Percentiles rank a stretch among this genome's conserved stretches.
Evolutionary conservation across 306 rosid species (phyloP).

Genomic region (Phaseolus lunatus): DNA sequence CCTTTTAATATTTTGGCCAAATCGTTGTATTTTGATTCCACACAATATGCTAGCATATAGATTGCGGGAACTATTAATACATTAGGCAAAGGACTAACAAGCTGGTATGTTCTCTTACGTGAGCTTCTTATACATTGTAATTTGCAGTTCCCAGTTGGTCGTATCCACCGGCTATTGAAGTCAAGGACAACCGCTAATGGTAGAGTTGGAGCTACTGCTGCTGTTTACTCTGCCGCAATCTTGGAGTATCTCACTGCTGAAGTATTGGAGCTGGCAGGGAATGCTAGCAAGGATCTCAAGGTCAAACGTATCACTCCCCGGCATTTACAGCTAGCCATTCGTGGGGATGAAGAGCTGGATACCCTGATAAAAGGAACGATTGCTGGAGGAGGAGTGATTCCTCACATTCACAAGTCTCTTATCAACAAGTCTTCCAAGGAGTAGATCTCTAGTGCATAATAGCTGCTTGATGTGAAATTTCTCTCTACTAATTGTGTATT

Average conservation of each 20-base stretch:
- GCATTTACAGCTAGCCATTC: slow-evolving; percentile 82
- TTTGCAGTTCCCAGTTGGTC: slow-evolving; percentile 81
- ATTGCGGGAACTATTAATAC: background rate
- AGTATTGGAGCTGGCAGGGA: slow-evolving; percentile 82
- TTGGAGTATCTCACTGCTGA: slow-evolving; percentile 82
- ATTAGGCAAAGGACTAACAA: slow-evolving; percentile 1
- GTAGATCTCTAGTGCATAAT: slow-evolving; percentile 44
- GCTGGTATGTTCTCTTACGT: slow-evolving; percentile 17
- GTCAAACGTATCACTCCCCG: slow-evolving; percentile 81
- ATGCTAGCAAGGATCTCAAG: slow-evolving; percentile 86
- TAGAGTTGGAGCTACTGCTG: slow-evolving; percentile 83
- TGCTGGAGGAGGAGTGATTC: slow-evolving; percentile 86
- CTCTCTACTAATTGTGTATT: slow-evolving; percentile 43
- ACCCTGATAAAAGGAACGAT: slow-evolving; percentile 81
- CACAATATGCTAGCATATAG: background rate
- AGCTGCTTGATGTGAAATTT: slow-evolving; percentile 34
- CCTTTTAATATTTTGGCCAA: background rate
- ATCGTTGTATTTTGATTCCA: background rate
- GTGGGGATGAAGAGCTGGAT: slow-evolving; percentile 81
- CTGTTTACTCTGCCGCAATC: slow-evolving; percentile 83
- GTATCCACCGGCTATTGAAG: slow-evolving; percentile 78
- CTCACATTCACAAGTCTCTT: slow-evolving; percentile 83
- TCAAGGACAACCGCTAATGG: slow-evolving; percentile 72
- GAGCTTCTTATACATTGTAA: slow-evolving; percentile 22
- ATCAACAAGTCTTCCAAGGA: slow-evolving; percentile 84